These are phyloP conservation scores for Volutella citrinella DNA, from an alignment of 2,329 filamentous ascomycete species.

Conservation along the genomic window DNA sequence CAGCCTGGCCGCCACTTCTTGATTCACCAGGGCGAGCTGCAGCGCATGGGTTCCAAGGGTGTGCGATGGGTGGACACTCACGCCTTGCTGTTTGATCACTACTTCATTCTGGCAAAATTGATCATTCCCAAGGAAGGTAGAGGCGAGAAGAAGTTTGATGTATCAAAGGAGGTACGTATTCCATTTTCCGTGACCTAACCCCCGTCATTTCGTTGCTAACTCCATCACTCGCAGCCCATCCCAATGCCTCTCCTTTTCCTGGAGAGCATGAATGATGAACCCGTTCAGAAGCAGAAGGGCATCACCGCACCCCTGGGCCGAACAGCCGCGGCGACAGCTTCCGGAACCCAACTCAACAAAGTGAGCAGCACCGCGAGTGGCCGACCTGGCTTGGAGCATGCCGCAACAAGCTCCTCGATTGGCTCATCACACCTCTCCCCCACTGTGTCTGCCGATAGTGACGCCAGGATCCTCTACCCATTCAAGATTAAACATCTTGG, in stretches of 20 bases:
- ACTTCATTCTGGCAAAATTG: constrained; percentile 87
- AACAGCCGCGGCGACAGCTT: constrained; percentile 59
- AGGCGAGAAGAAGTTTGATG: constrained; percentile 84
- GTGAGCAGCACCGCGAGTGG: constrained; percentile 48
- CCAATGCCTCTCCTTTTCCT: constrained; percentile 94
- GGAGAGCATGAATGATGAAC: constrained; percentile 88
- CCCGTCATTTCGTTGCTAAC: no score
- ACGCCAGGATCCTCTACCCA: constrained; percentile 84
- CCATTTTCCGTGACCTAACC: constrained; percentile 22
- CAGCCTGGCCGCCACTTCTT: constrained; percentile 92
- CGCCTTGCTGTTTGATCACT: constrained; percentile 93
- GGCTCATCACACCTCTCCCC: constrained; percentile 45
- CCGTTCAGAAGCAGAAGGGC: constrained; percentile 79
- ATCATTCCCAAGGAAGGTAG: constrained; percentile 65
- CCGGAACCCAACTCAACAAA: constrained; percentile 57
- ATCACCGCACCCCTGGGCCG: constrained; percentile 61
- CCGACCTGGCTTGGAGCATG: constrained; percentile 63
- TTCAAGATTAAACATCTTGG: constrained; percentile 96
- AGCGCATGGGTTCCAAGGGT: constrained; percentile 81
- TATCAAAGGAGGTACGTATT: constrained; percentile 75
- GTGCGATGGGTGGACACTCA: constrained; percentile 95
- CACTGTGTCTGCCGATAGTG: constrained; percentile 59
- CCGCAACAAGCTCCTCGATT: constrained; percentile 64
- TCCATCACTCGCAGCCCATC: constrained; percentile 66
- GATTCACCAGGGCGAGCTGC: constrained; percentile 83